Base-by-base conservation (phyloP, 495 filamentous ascomycete genomes). In the Entonaema liquescens region DNA sequence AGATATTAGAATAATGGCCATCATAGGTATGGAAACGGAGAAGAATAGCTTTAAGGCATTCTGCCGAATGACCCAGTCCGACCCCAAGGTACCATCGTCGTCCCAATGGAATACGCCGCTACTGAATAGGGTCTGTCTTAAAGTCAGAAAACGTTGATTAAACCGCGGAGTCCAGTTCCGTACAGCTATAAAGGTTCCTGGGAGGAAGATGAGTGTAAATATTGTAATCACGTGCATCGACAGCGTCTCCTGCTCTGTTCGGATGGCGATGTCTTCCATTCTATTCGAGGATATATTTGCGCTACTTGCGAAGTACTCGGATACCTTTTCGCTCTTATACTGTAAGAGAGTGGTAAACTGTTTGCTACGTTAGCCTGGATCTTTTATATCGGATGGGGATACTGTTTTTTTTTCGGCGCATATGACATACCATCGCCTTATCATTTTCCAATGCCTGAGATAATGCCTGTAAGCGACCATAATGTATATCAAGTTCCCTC, bases 121-220 rank as follows among this genome's bases (percentile, higher is more conserved):
- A 58, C 76, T 75, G 72, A 79, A 75, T 26, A 79, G 60, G 23
- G 78, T 79, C 78, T 80, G 68, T 50, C 23, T 23, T 15, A 19
- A 38, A 35, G 66, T 59, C 28, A 72, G 55, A 67, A 62, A 28
- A 12, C 65, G 15, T 42, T 29, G 33, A 31, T 2, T 26, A 26
- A 58, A 55, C 33, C 47, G 60, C 11, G 65, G 54, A 25, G 50
- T 56, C 21, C 23, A 29, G 17, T 15, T 31, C 53, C 78, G 63
- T 76, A 82, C 79, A 36, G 80, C 78, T 13, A 83, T 76, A 56
- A 83, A 83, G 3, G 81, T 83, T n/a, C 70, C 80, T 28, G 82
- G 82, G 1, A 83, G 72, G 71, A 79, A 83, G 35, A 83, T 74
- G 12, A 83, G 67, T 1, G 81, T 83, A 13, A 84, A 80, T 1